A percentile compares a stretch with the other conserved stretches of the same genome.
Conservation (phyloP, 2,329 filamentous ascomycete genomes). For the Verticillium zaregamsianum region DNA sequence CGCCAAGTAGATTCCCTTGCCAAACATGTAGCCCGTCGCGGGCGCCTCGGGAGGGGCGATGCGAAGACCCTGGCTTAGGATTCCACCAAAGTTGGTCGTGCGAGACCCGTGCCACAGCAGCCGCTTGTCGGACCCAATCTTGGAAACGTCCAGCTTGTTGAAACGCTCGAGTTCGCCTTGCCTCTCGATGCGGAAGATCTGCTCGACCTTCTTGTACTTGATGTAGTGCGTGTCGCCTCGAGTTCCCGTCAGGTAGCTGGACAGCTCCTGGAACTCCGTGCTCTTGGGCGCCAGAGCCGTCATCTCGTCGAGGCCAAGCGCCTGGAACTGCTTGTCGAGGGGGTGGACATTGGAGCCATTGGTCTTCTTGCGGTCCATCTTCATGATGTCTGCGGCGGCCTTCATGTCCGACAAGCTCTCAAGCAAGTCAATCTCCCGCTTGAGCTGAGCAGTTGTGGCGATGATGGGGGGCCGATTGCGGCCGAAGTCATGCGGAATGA, state of each 20-base stretch:
- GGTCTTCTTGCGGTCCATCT: conserved; percentile 42
- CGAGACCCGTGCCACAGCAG: conserved; percentile 87
- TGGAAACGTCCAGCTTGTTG: conserved; percentile 47
- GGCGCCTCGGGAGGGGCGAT: conserved; percentile 85
- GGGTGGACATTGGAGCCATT: conserved; percentile 52
- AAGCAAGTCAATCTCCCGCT: conserved; percentile 73
- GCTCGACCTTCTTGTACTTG: conserved; percentile 54
- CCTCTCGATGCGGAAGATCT: conserved; percentile 82
- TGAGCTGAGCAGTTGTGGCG: conserved; percentile 49
- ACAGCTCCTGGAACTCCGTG: conserved; percentile 61
- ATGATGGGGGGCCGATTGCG: conserved; percentile 70
- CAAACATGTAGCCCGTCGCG: conserved; percentile 80
- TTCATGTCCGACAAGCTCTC: conserved; percentile 85
- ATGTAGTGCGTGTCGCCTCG: conserved; percentile 62
- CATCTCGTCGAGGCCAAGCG: conserved; percentile 73
- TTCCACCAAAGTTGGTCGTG: conserved; percentile 80
- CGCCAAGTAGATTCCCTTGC: conserved; percentile 83
- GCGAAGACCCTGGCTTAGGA: conserved; percentile 81
- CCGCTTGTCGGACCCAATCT: conserved; percentile 60
- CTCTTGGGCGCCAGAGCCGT: conserved; percentile 55
- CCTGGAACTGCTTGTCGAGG: conserved; percentile 69
- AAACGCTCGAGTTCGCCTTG: conserved; percentile 69
- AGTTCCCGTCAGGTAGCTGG: conserved; percentile 63
- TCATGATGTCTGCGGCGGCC: conserved; percentile 73
- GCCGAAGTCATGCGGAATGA: conserved; percentile 80